Evolutionary conservation across 2,329 filamentous ascomycete species (phyloP), one percentile per base, ranked within the genome.

Genomic region (Diplodia corticola): DNA sequence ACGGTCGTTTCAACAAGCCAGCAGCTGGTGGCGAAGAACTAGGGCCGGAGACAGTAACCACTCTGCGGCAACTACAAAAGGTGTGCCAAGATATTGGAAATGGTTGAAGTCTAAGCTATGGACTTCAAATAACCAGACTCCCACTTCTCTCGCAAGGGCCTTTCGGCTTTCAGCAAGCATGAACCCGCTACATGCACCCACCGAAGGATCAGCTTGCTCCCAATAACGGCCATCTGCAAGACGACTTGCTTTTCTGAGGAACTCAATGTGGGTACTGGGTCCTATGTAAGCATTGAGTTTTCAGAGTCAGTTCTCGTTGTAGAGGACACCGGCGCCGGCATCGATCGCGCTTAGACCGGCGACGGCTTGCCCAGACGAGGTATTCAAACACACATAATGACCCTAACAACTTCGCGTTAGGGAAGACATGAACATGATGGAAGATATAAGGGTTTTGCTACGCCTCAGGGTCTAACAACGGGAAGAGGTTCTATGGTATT

Each of bases 41-140:
- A 35, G 83, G 82, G 28, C 83, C 87, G 54, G 89, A 93, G 70
- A 85, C 92, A 33, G 79, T 92, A 20, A 85, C 89, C 54, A 89
- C 89, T 5, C 80, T 95, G 40, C 80, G 82, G 68, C 83, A 84
- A 68, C 80, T 92, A 37, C 86, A 91, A 74, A 82, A 86, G 68
- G 82, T 84, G 26, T 93, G 90, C 76, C 44, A 69, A 12, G 68
- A 70, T 26, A 33, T 46, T 28, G 64, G 35, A 7, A 53, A 53
- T 4, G 65, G 28, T 17, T 67, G 59, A 63, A 3, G 4, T 6
- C 13, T 22, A 28, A n/a, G 7, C 13, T n/a, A 22, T 30, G 37
- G 10, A 1, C 6, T 30, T 40, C 5, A 5, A 17, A n/a, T 5
- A 17, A 33, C 13, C 6, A 30, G 2, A n/a, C 40, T 44, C 20